Evolutionary conservation across 352 stramenopile species (phyloP), one percentile per base, ranked within the genome.

Genomic region (Phytophthora meadii): DNA sequence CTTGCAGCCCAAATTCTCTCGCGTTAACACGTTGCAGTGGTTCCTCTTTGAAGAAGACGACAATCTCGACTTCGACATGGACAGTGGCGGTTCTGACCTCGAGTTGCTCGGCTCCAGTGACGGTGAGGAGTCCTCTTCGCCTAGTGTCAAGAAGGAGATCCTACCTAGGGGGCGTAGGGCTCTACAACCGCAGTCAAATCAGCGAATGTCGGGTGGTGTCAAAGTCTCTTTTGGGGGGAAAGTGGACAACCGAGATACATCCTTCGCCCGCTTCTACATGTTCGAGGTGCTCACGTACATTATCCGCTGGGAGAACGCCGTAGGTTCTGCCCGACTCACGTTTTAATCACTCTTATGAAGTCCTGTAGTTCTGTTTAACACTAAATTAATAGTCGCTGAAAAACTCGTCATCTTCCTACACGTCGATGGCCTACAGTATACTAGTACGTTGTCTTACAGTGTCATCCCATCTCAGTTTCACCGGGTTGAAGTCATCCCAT

Each of bases 221-320:
- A 82, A 80, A 50, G 73, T 84, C 10, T 80, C 73, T n/a, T 78
- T 77, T 36, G 76, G 57, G 8, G 76, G 76, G 45, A 77, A 74
- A 44, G 68, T 82, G 55, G 68, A 80, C 57, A 84, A 82, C 49
- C 68, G 68, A 49, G 76, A 84, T 42, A 36, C 65, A 11, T 65
- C 70, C 19, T 84, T 68, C 45, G 63, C 72, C 19, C 69, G 62
- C n/a, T 82, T 80, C 24, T 82, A 79, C 54, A 75, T 82, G 57
- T 79, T 82, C 30, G 74, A 82, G 45, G 74, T 82, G 54, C 67
- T 82, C 50, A 78, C 74, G 48, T 80, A 78, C 54, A 79, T 82
- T 39, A 76, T 82, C 41, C 68, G 74, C 3, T 82, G 74, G 74
- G 74, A 82, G 36, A 77, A 74, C 55, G 71, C 68, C 5, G 74